Evolutionary conservation across 768 basidiomycete species (phyloP), one percentile per base, ranked within the genome.

Genomic region (Pluteus cervinus): DNA sequence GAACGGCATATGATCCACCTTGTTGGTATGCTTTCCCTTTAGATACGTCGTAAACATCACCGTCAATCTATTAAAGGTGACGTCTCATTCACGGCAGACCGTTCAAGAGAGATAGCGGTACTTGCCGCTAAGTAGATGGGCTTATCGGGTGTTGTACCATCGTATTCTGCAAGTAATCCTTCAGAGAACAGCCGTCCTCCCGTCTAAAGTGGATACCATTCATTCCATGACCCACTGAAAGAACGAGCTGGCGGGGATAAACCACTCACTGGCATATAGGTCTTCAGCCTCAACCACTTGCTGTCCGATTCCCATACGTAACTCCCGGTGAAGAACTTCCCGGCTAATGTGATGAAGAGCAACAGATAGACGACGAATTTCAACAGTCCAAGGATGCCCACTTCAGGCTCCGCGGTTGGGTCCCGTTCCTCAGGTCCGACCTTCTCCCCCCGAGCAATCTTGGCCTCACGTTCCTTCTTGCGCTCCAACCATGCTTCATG

Each of bases 21-120:
- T 81, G 85, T 36, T 92, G 90, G 57, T 98, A 98, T 15, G 83
- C 70, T 41, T 70, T 66, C 47, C 79, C 80, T 43, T 73, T 71
- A n/a, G 81, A 76, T 36, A 98, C 93, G 53, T 98, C 93, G 60
- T 81, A 98, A 6, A 98, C 89, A 36, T 86, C 85, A 9, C 87
- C 86, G 54, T 91, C 88, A 55, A 98, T 85, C 88, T 90, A 54
- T 30, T 37, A 29, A 29, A 42, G 18, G 24, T 33, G 21, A 17
- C 29, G 40, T 26, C 23, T 28, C 28, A 29, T 35, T 35, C 28
- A 33, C 17, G 16, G 28, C 6, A 11, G 5, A 39, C 41, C 53
- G 45, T 44, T 22, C n/a, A n/a, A 35, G 36, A 22, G 32, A 39
- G 42, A 33, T 33, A 34, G 47, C 12, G 29, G 7, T 23, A 43